phyloP scores from a whole-genome alignment of 768 basidiomycete genomes.

The Fomitopsis serialis region DNA sequence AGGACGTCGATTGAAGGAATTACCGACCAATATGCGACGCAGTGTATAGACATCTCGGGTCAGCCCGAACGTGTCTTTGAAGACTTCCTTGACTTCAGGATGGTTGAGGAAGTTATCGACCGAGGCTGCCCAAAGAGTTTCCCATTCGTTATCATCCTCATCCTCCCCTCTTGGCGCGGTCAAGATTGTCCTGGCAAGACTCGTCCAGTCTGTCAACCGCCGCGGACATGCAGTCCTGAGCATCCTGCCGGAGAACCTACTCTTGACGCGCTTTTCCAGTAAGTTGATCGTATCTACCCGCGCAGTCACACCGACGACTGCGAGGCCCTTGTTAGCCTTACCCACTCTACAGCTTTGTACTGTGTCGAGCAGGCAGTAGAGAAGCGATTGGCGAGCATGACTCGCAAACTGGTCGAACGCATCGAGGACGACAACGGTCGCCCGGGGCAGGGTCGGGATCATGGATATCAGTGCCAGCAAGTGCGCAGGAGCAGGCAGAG shows the following conservation, averaged over 20 bases:
- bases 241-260: constrained; percentile 91
- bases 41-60: constrained; percentile 57
- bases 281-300: constrained; percentile 84
- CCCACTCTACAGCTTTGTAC: constrained; percentile 78
- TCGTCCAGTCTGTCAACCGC: constrained; percentile 43
- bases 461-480: constrained; percentile 70
- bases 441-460: constrained; percentile 73
- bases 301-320: constrained; percentile 82
- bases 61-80: constrained; percentile 59
- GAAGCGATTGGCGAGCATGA: constrained; percentile 85
- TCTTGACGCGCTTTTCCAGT: constrained; percentile 96
- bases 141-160: constrained; percentile 48
- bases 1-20: not conserved
- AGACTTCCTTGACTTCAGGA: constrained; percentile 32
- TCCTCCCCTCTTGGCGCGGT: constrained; percentile 22
- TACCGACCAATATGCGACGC: constrained; percentile 54
- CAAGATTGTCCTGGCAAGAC: constrained; percentile 44
- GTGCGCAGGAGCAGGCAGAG: constrained; percentile 60
- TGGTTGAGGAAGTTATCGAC: constrained; percentile 57
- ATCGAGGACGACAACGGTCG: constrained; percentile 81
- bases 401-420: constrained; percentile 91
- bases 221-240: constrained; percentile 66
- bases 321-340: constrained; percentile 59
- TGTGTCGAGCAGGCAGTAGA: constrained; percentile 94
- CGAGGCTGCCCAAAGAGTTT: constrained; percentile 45